Evolutionary conservation across 1,284 basidiomycete species (phyloP).

Genomic region (Ceratobasidium papillatum): DNA sequence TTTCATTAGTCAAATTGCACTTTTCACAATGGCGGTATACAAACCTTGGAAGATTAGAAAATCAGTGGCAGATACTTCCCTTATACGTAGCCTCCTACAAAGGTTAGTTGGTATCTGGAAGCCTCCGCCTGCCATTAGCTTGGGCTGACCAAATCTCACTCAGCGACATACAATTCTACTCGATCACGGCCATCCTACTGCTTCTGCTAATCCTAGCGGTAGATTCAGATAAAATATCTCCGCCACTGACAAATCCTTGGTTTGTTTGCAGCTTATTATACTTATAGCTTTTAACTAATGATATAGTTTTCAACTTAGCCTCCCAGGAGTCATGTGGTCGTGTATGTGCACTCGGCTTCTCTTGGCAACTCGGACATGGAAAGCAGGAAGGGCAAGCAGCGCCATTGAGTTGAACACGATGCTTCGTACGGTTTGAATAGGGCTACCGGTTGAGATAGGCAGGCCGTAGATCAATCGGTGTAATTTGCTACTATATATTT

Average conservation of each 20-base stretch:
- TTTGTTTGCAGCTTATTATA: not conserved
- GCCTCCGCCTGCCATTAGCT: no score
- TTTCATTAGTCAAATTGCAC: not conserved
- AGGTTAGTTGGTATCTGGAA: no score
- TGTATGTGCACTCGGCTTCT: constrained; percentile 5
- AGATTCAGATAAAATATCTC: not conserved
- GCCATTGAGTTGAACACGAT: not conserved
- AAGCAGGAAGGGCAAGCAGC: not conserved
- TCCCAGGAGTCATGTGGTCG: not conserved
- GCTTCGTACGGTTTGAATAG: not conserved
- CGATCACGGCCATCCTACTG: not conserved
- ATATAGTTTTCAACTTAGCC: not conserved
- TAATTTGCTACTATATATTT: no score
- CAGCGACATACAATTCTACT: not conserved
- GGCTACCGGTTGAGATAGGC: no score
- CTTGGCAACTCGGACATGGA: constrained; percentile 5
- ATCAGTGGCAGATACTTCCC: not conserved
- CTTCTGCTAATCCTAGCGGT: not conserved
- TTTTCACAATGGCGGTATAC: not conserved
- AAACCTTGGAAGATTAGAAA: not conserved
- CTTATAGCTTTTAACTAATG: not conserved
- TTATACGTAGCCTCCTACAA: not conserved
- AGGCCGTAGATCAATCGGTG: no score
- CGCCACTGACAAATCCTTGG: not conserved
- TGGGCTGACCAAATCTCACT: no score